Evolutionary conservation across 495 filamentous ascomycete species (phyloP), one percentile per base, ranked within the genome.

Genomic region (Lophiostoma macrostomum): DNA sequence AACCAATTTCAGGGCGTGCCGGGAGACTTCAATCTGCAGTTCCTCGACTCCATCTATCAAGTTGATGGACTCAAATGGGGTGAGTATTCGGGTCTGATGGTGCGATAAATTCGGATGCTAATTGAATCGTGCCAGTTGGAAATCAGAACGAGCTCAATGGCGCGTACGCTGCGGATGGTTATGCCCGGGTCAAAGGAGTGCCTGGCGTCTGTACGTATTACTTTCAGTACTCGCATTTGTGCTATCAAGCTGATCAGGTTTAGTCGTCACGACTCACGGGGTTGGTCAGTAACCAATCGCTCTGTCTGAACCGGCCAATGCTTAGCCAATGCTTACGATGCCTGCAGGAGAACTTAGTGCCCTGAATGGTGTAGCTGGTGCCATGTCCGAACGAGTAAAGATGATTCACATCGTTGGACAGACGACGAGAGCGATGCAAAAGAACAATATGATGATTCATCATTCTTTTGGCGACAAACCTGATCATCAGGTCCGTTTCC

Each of bases 361-460:
- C 3, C 34, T 72, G 18, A 72, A 72, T 48, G 70, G 66, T 35
- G 53, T 72, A 14, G 68, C 67, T 20, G 70, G 70, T 4, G 45
- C 63, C 28, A 61, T 64, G 50, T 64, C 61, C 1, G 70, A 72
- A 56, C 51, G 61, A 16, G 69, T 72, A 14, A 69, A 69, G 40
- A 36, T 70, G 19, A 71, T 72, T 25, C 70, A 72, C 42, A 59
- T 72, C 13, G 70, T 71, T 19, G 70, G 70, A 3, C 68, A 71
- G 47, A 72, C 70, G 3, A 55, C 64, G 1, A 45, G 66, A 30
- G 35, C 52, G 38, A 66, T 70, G 64, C 70, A 72, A 48, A 24
- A 61, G 24, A 61, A 64, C 5, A 53, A 61, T 19, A 53, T 71
- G 57, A 71, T 72, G 70, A 72, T 72, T 19, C 70, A 72, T 36